phyloP scores from a whole-genome alignment of 352 stramenopile species.

The Pythium oligandrum region DNA sequence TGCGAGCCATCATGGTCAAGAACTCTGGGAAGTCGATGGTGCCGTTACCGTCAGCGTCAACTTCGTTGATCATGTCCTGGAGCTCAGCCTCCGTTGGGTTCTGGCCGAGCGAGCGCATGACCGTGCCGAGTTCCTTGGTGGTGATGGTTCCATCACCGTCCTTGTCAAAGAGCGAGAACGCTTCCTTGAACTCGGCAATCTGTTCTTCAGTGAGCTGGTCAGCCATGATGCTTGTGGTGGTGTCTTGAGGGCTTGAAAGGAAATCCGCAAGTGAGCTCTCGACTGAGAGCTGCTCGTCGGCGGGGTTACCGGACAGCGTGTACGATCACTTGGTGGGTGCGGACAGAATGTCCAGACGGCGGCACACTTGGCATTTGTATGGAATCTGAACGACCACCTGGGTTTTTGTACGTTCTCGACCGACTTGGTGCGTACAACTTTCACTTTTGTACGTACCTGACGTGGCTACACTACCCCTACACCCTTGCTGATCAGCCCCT shows the following conservation, averaged over 20 bases:
- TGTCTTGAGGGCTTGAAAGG: slow-evolving; percentile 28
- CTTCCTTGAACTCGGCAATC: slow-evolving; percentile 99
- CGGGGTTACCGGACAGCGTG: no score
- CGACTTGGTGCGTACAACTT: no score
- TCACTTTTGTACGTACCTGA: no score
- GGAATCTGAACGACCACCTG: no score
- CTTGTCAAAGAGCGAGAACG: slow-evolving; percentile 99
- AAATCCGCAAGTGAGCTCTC: no score
- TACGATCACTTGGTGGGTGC: no score
- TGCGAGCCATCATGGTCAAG: slow-evolving; percentile 99
- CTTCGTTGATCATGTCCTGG: slow-evolving; percentile 99
- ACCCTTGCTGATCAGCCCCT: no score
- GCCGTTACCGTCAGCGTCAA: slow-evolving; percentile 99
- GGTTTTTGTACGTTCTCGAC: no score
- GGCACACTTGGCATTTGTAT: no score
- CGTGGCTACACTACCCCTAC: no score
- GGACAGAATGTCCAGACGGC: no score
- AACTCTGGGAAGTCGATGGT: slow-evolving; percentile 99
- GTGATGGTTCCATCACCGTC: slow-evolving; percentile 98
- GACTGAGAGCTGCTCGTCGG: no score
- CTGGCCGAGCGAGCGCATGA: slow-evolving; percentile 98
- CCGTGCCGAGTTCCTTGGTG: slow-evolving; percentile 98
- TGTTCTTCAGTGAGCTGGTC: slow-evolving; percentile 92
- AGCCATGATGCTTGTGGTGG: slow-evolving; percentile 52
- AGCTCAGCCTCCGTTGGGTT: slow-evolving; percentile 98